phyloP scores from a whole-genome alignment of 176 grass and related monocot species.

The Saccharum spontaneum region DNA sequence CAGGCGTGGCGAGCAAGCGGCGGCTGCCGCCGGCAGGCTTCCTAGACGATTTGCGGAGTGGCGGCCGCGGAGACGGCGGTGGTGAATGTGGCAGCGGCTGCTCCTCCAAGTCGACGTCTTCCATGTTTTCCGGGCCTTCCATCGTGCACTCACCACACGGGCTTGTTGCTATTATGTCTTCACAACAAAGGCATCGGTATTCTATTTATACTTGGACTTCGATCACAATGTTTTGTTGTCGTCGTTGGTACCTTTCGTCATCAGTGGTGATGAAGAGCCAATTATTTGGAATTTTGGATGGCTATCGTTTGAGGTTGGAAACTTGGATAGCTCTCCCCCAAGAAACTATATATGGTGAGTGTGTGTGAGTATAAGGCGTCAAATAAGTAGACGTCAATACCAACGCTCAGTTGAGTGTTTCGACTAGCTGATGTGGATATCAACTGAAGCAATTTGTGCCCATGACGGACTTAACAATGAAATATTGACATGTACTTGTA shows the following conservation, averaged over 20 bases:
- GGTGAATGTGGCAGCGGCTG: background rate
- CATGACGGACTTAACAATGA: background rate
- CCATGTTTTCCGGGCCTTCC: conserved; percentile 13
- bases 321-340: background rate
- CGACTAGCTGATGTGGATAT: conserved; percentile 24
- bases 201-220: background rate
- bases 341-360: background rate
- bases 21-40: background rate
- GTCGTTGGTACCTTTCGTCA: background rate
- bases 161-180: background rate
- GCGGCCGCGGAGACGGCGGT: background rate
- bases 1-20: background rate
- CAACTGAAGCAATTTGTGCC: background rate
- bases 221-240: background rate
- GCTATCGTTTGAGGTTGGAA: background rate
- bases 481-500: background rate
- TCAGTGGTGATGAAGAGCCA: background rate
- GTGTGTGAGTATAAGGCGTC: background rate
- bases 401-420: conserved; percentile 13
- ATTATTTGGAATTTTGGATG: background rate
- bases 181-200: background rate
- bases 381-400: conserved; percentile 13
- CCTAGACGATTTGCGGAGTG: background rate
- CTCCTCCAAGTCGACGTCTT: conserved; percentile 37
- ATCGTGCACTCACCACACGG: background rate